A percentile compares a stretch with the other conserved stretches of the same genome.
These are phyloP conservation scores for Venustampulla echinocandica DNA, from an alignment of 495 filamentous ascomycete genomes.

Conservation along the genomic window DNA sequence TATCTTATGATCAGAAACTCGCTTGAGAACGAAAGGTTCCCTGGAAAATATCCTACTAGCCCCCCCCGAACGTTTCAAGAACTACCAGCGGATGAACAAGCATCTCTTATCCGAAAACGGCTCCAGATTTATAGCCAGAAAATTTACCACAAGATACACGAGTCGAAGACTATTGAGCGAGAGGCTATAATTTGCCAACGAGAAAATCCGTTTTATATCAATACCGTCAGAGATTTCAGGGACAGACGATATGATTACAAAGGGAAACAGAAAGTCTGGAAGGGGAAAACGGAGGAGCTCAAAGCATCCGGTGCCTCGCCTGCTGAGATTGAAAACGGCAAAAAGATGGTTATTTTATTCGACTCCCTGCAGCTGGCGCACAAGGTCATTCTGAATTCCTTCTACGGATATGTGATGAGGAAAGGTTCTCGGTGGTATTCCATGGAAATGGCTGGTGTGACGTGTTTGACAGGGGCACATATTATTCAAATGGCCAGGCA, in stretches of 20 bases:
- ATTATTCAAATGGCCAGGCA: constrained; percentile 97
- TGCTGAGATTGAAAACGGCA: constrained; percentile 80
- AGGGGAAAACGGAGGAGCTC: constrained; percentile 82
- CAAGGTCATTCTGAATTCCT: constrained; percentile 98
- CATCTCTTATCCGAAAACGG: constrained; percentile 71
- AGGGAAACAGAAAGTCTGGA: constrained; percentile 96
- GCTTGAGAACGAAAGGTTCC: constrained; percentile 89
- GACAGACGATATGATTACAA: constrained; percentile 98
- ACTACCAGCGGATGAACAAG: constrained; percentile 74
- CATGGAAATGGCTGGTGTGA: constrained; percentile 99
- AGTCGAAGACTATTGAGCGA: constrained; percentile 82
- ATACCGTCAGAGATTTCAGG: constrained; percentile 91
- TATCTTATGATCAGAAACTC: constrained; percentile 98
- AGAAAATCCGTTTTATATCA: constrained; percentile 97
- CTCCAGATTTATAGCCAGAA: constrained; percentile 93
- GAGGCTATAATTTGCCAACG: constrained; percentile 98
- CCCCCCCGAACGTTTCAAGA: constrained; percentile 73
- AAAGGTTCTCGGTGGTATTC: constrained; percentile 99
- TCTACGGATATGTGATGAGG: constrained; percentile 99
- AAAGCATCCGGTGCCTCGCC: constrained; percentile 70
- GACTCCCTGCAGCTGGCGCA: constrained; percentile 95
- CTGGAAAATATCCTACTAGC: constrained; percentile 58
- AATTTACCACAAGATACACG: constrained; percentile 99
- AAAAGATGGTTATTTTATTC: constrained; percentile 97
- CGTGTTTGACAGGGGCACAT: constrained; percentile 89